Percentiles rank a stretch among this genome's conserved stretches.
These are phyloP conservation scores for Hebeloma cylindrosporum DNA, from an alignment of 768 basidiomycete genomes.

Conservation along the genomic window DNA sequence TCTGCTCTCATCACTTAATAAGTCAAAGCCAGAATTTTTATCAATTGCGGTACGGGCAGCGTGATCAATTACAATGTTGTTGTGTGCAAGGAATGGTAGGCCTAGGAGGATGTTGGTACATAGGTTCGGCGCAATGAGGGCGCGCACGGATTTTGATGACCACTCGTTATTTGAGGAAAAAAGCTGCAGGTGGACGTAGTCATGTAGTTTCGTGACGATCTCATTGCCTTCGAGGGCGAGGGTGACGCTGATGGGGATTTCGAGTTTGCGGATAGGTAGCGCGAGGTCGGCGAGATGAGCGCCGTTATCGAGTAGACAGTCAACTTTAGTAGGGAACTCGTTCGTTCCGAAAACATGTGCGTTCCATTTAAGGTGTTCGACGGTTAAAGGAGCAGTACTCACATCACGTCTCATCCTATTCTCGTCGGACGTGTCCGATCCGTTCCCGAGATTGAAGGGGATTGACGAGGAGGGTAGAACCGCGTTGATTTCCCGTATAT, in stretches of 20 bases:
- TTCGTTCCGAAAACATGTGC: too few relatives aligned
- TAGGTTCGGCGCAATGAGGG: constrained; percentile 11
- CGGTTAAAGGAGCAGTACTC: too few relatives aligned
- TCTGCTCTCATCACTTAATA: constrained; percentile 9
- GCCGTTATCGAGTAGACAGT: too few relatives aligned
- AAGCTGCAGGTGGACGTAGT: constrained; percentile 9
- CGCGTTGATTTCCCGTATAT: too few relatives aligned
- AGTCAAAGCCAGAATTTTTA: constrained; percentile 7
- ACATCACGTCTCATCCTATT: too few relatives aligned
- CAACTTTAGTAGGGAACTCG: too few relatives aligned
- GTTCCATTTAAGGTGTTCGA: too few relatives aligned
- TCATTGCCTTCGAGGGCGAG: constrained; percentile 1
- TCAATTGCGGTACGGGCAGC: constrained; percentile 2
- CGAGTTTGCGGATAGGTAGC: not conserved
- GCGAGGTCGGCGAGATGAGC: not conserved
- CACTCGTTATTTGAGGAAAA: constrained; percentile 8
- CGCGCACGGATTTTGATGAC: constrained; percentile 5
- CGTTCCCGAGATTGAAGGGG: too few relatives aligned
- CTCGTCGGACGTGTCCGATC: too few relatives aligned
- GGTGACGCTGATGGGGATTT: constrained; percentile 2
- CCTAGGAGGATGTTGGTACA: constrained; percentile 11
- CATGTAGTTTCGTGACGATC: not conserved
- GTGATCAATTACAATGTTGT: constrained; percentile 10
- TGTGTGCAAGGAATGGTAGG: constrained; percentile 4
- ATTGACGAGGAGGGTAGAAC: too few relatives aligned